Base-by-base conservation (phyloP, 306 rosid genomes). In the Alnus glutinosa region DNA sequence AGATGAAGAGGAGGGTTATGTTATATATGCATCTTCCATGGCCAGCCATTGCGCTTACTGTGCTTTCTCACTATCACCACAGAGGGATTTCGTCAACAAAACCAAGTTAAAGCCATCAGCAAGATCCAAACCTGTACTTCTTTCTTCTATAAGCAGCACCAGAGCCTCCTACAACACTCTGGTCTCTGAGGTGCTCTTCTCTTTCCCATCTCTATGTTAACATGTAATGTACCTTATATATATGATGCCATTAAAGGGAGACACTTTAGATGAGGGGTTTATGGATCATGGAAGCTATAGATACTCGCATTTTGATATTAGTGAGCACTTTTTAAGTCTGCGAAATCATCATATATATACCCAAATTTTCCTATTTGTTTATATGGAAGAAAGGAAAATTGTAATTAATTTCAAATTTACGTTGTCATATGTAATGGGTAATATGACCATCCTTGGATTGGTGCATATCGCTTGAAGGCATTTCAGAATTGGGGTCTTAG, bases 1-100 rank as follows among this genome's bases (percentile, higher is more conserved):
- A 58, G 58, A 94, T 89, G 97, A 92, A 81, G 92, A 77, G 36
- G 51, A 79, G 67, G 81, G 76, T 18, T 83, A 66, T 86, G 87
- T 87, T 87, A 88, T 23, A 23, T 23, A 23, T 86, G 96, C 92
- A 70, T 86, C 92, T 89, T 86, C 92, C 88, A 94, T 94, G 98
- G 98, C 98, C 84, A 78, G 82, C 80, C 88, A 90, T 84, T 90
- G 78, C 62, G 88, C 87, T 87, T 85, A 76, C 84, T 86, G 71
- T 78, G 79, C 91, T 77, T 82, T 89, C 71, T 76, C 89, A 49
- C 88, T 85, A 62, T 94, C 90, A 34, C 87, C 89, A 51, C 75
- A 79, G 15, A 86, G 68, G 79, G 70, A 76, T 9, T 81, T 79
- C 79, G 44, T 46, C 81, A 12, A 71, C 85, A 81, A 64, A 73